Evolutionary conservation across 139 green algal genomes (phyloP), one percentile per base, ranked within the genome.

Genomic region (Zygnema circumcarinatum): DNA sequence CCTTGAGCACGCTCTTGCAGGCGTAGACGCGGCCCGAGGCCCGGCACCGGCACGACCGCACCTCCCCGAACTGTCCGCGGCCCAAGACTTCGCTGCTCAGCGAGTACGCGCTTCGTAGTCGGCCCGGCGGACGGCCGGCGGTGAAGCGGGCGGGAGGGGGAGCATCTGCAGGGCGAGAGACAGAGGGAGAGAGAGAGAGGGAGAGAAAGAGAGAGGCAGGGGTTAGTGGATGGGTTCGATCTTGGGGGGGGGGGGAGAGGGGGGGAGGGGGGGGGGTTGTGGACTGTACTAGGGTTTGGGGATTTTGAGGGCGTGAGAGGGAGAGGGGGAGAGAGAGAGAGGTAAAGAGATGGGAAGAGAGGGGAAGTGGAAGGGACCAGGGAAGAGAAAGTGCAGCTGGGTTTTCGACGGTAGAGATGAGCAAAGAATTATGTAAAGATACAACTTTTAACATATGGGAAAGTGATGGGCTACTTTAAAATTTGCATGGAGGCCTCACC

Each of bases 1-100:
- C 92, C 93, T 99, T 99, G 67, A 91, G 92, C 88, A 99, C 98
- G 54, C 93, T 92, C 87, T 98, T 98, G 93, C 94, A 96, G 31
- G 96, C 96, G 35, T 91, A 94, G 42, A 90, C 38, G 42, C 94
- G 47, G 16, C 92, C 92, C n/a, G 83, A 79, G 7, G 68, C 16
- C 41, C 32, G 1, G 33, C 67, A 36, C 39, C 54, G 1, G 39
- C 36, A 69, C 83, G 74, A 38, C 33, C 81, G 73, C 7, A 53
- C 73, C 11, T 41, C 74, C 42, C 83, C 83, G 39, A 88, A 88
- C 40, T 88, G 83, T 54, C 83, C 83, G 41, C 11, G 11, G 2
- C 83, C 83, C 29, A 88, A 38, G 7, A 62, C 47, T 16, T 62
- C 47, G 7, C 7, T 25, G 7, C 7, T 62, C 47, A 62, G 47